Evolutionary conservation across 208 protist species (phyloP), one percentile per base, ranked within the genome.

Genomic region (Crithidia acanthocephali): DNA sequence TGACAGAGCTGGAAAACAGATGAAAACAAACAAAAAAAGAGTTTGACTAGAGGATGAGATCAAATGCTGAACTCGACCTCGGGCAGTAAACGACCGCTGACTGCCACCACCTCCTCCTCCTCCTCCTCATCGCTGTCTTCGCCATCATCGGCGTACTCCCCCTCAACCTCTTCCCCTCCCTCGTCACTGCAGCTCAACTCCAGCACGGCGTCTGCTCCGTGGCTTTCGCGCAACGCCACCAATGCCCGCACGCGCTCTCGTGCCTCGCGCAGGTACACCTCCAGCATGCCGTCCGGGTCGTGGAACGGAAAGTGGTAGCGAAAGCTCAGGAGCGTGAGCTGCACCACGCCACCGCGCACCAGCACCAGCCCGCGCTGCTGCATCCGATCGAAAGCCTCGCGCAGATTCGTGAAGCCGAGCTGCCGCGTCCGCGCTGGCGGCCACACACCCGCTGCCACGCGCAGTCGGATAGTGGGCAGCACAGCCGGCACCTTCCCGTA

Each of bases 251-350:
- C 74, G 2, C 62, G 68, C 44, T 80, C 77, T 16, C 60, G 51
- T 8, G 74, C 53, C 35, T 83, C 65, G 2, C 56, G 58, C 4
- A 89, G 25, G 30, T 69, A 73, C 20, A 91, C 68, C 47, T 87
- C 84, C n/a, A 95, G 59, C 74, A 77, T 85, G 11, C 74, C 67
- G 13, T 92, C 82, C 16, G 81, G 78, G 67, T 93, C 68, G 62
- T 92, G 86, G 51, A 87, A 96, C 0, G 88, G 88, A 44, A 80
- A 91, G 70, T 96, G 91, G 66, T 96, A 96, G 13, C 82, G 84
- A 47, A 90, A 96, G 10, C 91, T 88, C 0, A 96, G 72, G 11
- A 84, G 47, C 6, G 88, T 93, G 10, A 96, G 85, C 47, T 76
- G 79, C 42, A 77, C 87, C 0, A 76, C 57, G 48, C 76, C 78